Conservation (phyloP, 2,329 filamentous ascomycete genomes). For the Fusarium secorum region DNA sequence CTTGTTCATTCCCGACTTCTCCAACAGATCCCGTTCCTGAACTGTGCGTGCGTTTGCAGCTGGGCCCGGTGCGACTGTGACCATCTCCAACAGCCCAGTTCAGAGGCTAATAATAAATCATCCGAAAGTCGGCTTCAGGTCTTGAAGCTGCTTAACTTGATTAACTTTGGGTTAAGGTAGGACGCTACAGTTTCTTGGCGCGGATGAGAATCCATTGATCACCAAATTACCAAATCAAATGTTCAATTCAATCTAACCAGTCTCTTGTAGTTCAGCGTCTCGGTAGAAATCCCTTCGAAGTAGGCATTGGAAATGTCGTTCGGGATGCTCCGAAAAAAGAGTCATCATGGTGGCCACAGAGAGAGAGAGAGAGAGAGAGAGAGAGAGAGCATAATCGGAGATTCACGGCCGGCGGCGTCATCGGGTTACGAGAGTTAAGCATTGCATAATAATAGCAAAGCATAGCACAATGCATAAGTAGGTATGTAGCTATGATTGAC, state of each 20-base stretch:
- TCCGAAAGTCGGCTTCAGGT: slow-evolving; percentile 18
- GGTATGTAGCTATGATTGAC: slow-evolving; percentile 1
- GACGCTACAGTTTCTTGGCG: slow-evolving; percentile 19
- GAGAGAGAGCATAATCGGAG: background rate
- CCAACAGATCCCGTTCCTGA: slow-evolving; percentile 28
- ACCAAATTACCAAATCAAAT: background rate
- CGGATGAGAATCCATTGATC: background rate
- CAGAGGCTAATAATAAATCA: slow-evolving; percentile 22
- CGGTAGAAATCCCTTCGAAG: background rate
- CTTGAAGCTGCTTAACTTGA: background rate
- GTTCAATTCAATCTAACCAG: background rate
- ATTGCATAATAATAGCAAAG: background rate
- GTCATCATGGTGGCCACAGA: slow-evolving; percentile 8
- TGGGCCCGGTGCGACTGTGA: slow-evolving; percentile 3
- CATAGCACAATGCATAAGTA: background rate
- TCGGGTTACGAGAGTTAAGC: slow-evolving; percentile 8
- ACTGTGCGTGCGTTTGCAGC: slow-evolving; percentile 10
- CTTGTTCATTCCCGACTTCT: slow-evolving; percentile 9
- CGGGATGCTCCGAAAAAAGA: slow-evolving; percentile 1
- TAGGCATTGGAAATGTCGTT: background rate
- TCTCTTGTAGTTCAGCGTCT: background rate
- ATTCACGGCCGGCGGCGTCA: slow-evolving; percentile 11
- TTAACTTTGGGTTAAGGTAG: slow-evolving; percentile 30
- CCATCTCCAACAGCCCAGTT: slow-evolving; percentile 12
- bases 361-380: too few species aligned